Evolutionary conservation across 805 yeast genomes (phyloP), one percentile per base, ranked within the genome.

Genomic region (Pichia cabralensis): DNA sequence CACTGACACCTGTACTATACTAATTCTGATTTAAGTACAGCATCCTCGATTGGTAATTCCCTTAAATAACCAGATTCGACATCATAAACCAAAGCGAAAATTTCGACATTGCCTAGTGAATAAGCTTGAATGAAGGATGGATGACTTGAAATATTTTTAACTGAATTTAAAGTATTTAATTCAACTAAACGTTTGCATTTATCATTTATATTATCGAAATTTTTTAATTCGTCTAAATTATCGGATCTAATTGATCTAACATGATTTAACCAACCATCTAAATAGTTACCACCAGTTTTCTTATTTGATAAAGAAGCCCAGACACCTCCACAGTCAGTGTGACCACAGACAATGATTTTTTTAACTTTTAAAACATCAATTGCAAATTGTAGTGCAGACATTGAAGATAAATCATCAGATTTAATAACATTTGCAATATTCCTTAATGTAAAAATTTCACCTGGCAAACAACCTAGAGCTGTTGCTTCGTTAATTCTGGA

Each of bases 291-390:
- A 22, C 86, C 86, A 22, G 77, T 64, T 45, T 69, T 69, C 47
- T 75, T 71, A 38, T 72, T 65, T 3, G 77, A 67, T 31, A 88
- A 60, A 8, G 86, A 75, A 16, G 94, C 85, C 74, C 82, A 75
- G 33, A 84, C 74, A 21, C 96, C 96, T 32, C 95, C 96, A 66
- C 97, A 88, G 56, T 84, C 94, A 22, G 92, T 80, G 60, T 88
- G 97, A 4, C 96, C 97, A 59, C 95, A 83, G 6, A 88, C 80
- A 36, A 88, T 69, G 34, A 88, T 75, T 52, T 82, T 84, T 44
- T 67, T 69, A 26, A 89, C 94, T 50, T 81, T 80, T 40, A 88
- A 65, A 11, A 79, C 84, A 45, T 83, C 86, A 45, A 89, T 74
- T 5, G 95, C 94, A 50, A 83, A 84, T 56, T 88, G 95, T 21